These are phyloP conservation scores for Diaporthe longicolla DNA, from an alignment of 2,329 filamentous ascomycete species.

Conservation along the genomic window DNA sequence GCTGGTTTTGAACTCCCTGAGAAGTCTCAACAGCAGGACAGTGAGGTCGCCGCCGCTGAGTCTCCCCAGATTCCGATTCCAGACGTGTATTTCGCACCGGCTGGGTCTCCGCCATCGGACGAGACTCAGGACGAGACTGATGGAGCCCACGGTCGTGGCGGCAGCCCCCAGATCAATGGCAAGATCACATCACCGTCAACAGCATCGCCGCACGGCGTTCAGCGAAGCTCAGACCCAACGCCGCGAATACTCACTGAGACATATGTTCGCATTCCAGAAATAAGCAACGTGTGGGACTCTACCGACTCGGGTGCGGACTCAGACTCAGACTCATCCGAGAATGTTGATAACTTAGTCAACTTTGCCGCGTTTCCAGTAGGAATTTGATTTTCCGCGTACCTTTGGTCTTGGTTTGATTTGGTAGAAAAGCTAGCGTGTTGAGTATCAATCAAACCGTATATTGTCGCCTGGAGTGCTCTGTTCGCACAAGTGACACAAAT, in stretches of 20 bases:
- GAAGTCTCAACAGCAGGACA: not conserved
- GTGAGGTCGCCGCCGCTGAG: not conserved
- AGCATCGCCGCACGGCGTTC: not conserved
- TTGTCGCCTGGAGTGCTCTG: not conserved
- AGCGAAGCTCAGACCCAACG: not conserved
- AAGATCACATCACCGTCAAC: not conserved
- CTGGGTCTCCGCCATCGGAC: too few species aligned
- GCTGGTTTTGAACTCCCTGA: not conserved
- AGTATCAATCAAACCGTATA: not conserved
- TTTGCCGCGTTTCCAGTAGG: not conserved
- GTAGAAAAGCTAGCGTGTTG: not conserved
- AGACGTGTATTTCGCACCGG: not conserved
- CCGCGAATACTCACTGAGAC: not conserved
- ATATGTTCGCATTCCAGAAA: not conserved
- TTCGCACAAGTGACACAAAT: not conserved
- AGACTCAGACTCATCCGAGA: not conserved
- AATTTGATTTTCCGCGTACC: not conserved
- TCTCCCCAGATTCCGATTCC: too few species aligned
- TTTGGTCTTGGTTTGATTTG: not conserved
- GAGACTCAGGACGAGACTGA: not conserved
- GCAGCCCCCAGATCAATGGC: too few species aligned
- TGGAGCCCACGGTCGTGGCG: not conserved
- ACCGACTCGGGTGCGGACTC: not conserved
- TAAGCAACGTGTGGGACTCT: not conserved
- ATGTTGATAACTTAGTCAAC: not conserved